A percentile compares a stretch with the other conserved stretches of the same genome.
Evolutionary conservation across 768 basidiomycete species (phyloP).

Genomic region (Chalciporus sphaerocephalus): DNA sequence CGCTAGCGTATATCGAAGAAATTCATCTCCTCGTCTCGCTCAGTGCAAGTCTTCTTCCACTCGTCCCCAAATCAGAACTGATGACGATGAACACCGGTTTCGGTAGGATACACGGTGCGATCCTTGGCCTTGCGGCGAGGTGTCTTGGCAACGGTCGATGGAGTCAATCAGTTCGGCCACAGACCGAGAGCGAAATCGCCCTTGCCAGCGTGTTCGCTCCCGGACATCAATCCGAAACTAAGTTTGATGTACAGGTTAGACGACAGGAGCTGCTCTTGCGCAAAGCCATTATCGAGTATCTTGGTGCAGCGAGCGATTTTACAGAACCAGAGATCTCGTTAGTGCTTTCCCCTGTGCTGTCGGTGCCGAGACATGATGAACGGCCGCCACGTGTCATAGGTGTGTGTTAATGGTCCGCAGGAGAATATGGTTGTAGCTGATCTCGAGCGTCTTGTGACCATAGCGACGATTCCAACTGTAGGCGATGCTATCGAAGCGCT

Average conservation of each 20-base stretch:
- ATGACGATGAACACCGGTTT: constrained; percentile 70
- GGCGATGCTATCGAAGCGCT: constrained; percentile 70
- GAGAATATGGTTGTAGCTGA: neutral
- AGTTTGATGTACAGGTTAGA: constrained; percentile 56
- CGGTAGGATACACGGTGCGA: constrained; percentile 78
- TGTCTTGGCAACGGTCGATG: constrained; percentile 59
- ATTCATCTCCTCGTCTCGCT: constrained; percentile 74
- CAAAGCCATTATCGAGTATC: constrained; percentile 60
- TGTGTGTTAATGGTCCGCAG: constrained; percentile 26
- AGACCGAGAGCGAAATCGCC: constrained; percentile 61
- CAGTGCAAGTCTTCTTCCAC: constrained; percentile 61
- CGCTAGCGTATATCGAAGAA: constrained; percentile 69
- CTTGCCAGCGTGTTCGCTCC: constrained; percentile 52
- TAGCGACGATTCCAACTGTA: constrained; percentile 73
- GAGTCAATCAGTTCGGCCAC: constrained; percentile 53
- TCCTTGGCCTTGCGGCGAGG: constrained; percentile 69
- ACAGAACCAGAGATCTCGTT: constrained; percentile 75
- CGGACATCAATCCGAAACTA: constrained; percentile 50
- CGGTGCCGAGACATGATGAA: constrained; percentile 55
- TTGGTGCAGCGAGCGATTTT: constrained; percentile 69
- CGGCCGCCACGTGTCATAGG: constrained; percentile 54
- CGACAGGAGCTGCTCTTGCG: constrained; percentile 55
- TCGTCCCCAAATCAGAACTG: constrained; percentile 73
- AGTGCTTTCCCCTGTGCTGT: constrained; percentile 64
- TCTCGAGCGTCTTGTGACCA: neutral